Evolutionary conservation across 139 green algal species (phyloP).

Genomic region (Desmodesmus armatus): DNA sequence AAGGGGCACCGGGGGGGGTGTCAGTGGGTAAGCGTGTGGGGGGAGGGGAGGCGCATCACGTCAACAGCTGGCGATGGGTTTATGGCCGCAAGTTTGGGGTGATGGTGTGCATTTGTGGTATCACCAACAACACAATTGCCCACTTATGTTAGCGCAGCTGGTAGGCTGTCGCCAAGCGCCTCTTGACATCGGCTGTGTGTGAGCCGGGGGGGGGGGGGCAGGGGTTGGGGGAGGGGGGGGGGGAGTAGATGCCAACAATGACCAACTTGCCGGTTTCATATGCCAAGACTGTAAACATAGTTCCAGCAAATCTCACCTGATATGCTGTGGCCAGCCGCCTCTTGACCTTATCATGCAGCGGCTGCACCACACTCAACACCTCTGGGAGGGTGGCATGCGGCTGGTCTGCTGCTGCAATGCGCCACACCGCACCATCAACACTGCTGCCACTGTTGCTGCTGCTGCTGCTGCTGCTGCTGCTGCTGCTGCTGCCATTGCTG

Average conservation of each 20-base stretch:
- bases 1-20: neutral
- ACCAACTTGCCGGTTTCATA: neutral
- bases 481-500: conserved; percentile 4
- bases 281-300: neutral
- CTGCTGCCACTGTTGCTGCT: neutral
- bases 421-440: neutral
- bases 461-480: neutral
- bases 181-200: too few species aligned
- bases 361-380: neutral
- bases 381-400: conserved; percentile 1
- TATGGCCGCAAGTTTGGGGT: neutral
- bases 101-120: neutral
- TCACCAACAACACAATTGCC: neutral
- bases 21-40: neutral
- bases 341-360: neutral
- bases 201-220: too few species aligned
- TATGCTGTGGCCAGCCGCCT: conserved; percentile 1
- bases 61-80: neutral
- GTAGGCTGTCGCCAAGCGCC: too few species aligned
- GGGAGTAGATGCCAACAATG: neutral
- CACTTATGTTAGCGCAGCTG: too few species aligned
- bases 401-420: neutral
- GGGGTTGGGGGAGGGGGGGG: neutral
- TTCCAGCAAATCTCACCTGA: neutral
- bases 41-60: neutral